Conservation (phyloP, 169 alveolate species). For the Plasmodium vivax region DNA sequence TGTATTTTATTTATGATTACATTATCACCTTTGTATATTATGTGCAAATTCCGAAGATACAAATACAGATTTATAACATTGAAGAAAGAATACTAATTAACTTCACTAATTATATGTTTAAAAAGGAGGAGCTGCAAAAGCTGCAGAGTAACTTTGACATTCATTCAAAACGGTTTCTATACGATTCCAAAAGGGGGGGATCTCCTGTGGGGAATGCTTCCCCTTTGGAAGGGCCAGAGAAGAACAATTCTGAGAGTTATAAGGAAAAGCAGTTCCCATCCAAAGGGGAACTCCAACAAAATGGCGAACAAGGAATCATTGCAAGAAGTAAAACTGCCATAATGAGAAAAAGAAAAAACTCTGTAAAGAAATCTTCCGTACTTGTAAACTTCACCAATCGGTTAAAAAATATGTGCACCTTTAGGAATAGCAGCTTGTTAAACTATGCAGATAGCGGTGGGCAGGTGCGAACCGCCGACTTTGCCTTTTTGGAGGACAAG, state of each 20-base stretch:
- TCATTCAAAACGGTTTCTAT: background rate
- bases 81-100: constrained; percentile 59
- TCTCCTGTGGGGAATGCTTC: background rate
- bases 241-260: background rate
- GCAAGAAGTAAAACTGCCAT: background rate
- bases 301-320: background rate
- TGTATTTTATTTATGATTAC: constrained; percentile 56
- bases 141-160: constrained; percentile 33
- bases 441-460: background rate
- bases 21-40: constrained; percentile 43
- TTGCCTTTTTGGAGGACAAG: background rate
- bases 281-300: background rate
- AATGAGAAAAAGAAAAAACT: background rate
- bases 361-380: constrained; percentile 1
- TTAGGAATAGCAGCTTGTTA: constrained; percentile 11
- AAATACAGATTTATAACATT: constrained; percentile 55
- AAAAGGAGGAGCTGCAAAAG: constrained; percentile 52
- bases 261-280: background rate
- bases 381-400: constrained; percentile 20
- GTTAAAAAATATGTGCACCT: constrained; percentile 21
- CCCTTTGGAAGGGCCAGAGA: background rate
- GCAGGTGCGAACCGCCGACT: background rate
- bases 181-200: constrained; percentile 3
- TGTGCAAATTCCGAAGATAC: constrained; percentile 44
- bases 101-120: constrained; percentile 61